Conservation (phyloP, 23 red algal species). For the Gracilaria domingensis region DNA sequence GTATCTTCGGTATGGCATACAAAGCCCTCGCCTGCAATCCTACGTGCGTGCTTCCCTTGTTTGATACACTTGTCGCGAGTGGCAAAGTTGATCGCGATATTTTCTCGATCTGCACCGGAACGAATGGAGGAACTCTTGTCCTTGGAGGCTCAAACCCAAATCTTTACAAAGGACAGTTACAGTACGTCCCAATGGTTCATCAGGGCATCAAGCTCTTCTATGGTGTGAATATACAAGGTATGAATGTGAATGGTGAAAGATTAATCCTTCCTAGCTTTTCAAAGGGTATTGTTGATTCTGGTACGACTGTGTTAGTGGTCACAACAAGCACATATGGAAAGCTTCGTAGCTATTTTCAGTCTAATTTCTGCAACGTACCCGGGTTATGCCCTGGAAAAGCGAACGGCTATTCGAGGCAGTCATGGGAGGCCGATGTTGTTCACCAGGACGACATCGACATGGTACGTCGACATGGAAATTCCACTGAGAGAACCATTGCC, state of each 20-base stretch:
- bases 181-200: conserved; percentile 78
- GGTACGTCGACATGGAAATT: not conserved
- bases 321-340: conserved; percentile 35
- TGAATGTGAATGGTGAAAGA: conserved; percentile 29
- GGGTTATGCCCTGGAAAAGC: conserved; percentile 27
- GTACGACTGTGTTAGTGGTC: conserved; percentile 90
- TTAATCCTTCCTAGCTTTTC: conserved; percentile 34
- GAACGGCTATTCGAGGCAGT: not conserved
- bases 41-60: conserved; percentile 86
- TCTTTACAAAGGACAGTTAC: conserved; percentile 57
- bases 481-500: not conserved
- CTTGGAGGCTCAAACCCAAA: conserved; percentile 79
- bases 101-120: conserved; percentile 77
- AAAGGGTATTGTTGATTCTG: conserved; percentile 89
- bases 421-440: not conserved
- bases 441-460: not conserved
- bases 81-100: conserved; percentile 67
- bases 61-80: conserved; percentile 81
- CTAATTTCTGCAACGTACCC: conserved; percentile 80
- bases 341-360: conserved; percentile 78
- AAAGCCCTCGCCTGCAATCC: conserved; percentile 90
- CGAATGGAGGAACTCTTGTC: conserved; percentile 60
- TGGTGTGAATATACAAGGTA: conserved; percentile 61
- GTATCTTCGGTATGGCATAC: conserved; percentile 92
- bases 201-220: conserved; percentile 70